Percentiles rank a stretch among this genome's conserved stretches.
Conservation (phyloP, 2,329 filamentous ascomycete species). For the Neophaeococcomyces mojaviensis region DNA sequence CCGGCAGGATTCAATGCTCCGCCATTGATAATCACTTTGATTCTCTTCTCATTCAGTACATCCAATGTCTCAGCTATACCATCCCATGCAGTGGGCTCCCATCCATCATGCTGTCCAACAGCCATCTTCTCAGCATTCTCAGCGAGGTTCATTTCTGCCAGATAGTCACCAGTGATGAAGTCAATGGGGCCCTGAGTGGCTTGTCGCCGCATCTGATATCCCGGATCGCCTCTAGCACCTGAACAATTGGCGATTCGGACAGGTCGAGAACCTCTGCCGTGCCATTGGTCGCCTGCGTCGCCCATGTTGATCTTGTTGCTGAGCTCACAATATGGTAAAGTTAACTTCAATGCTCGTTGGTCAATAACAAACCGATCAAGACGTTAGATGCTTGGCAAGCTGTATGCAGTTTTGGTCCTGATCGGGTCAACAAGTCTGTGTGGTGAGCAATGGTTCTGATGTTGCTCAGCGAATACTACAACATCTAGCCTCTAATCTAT, state of each 20-base stretch:
- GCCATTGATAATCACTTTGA: slow-evolving; percentile 51
- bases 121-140: slow-evolving; percentile 38
- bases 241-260: slow-evolving; percentile 31
- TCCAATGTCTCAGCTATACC: slow-evolving; percentile 41
- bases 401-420: too few relatives aligned
- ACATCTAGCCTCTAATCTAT: too few relatives aligned
- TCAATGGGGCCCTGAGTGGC: slow-evolving; percentile 35
- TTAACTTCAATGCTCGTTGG: neutral
- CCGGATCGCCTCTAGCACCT: slow-evolving; percentile 29
- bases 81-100: slow-evolving; percentile 43
- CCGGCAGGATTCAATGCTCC: slow-evolving; percentile 49
- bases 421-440: too few relatives aligned
- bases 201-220: slow-evolving; percentile 32
- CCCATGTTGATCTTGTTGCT: slow-evolving; percentile 11
- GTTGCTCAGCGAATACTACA: too few relatives aligned
- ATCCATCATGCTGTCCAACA: slow-evolving; percentile 36
- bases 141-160: slow-evolving; percentile 42
- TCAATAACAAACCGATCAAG: neutral
- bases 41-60: slow-evolving; percentile 40
- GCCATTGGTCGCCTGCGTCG: slow-evolving; percentile 10
- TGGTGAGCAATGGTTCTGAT: too few relatives aligned
- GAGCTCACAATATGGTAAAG: neutral
- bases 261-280: slow-evolving; percentile 19
- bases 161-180: slow-evolving; percentile 49
- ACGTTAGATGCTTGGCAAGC: too few relatives aligned